phyloP scores from a whole-genome alignment of 257 asterid genomes.

The Hygrophila difformis region DNA sequence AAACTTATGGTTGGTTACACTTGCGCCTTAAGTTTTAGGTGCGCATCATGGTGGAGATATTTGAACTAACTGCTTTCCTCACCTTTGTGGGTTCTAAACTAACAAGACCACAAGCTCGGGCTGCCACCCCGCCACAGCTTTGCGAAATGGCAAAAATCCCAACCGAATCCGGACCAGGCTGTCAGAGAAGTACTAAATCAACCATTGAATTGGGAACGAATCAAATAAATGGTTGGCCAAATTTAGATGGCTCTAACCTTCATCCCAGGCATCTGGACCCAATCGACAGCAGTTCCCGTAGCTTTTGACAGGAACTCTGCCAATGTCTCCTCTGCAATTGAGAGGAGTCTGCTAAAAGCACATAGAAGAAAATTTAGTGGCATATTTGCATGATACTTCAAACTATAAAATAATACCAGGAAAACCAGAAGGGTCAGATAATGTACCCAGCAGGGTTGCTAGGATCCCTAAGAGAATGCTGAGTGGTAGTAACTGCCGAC shows the following conservation, averaged over 20 bases:
- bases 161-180: slow-evolving; percentile 99
- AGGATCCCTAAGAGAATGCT: slow-evolving; percentile 72
- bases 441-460: slow-evolving; percentile 85
- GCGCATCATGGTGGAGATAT: too few relatives aligned
- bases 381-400: neutral
- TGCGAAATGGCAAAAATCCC: slow-evolving; percentile 94
- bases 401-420: neutral
- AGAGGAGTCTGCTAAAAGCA: slow-evolving; percentile 57
- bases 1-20: too few relatives aligned
- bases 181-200: slow-evolving; percentile 11
- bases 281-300: slow-evolving; percentile 97
- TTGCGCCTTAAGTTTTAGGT: too few relatives aligned
- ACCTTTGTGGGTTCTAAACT: slow-evolving; percentile 87
- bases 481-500: slow-evolving; percentile 63
- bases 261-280: slow-evolving; percentile 99
- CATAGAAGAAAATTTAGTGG: neutral
- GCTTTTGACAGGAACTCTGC: slow-evolving; percentile 97
- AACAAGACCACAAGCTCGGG: slow-evolving; percentile 95
- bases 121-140: slow-evolving; percentile 90
- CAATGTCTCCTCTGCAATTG: slow-evolving; percentile 93
- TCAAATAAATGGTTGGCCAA: slow-evolving; percentile 1
- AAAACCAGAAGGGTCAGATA: neutral
- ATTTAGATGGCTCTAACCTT: slow-evolving; percentile 36
- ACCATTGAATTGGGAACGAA: neutral
- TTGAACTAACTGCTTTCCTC: slow-evolving; percentile 1